phyloP scores from a whole-genome alignment of 139 green algal species.

The Eudorina sp. region DNA sequence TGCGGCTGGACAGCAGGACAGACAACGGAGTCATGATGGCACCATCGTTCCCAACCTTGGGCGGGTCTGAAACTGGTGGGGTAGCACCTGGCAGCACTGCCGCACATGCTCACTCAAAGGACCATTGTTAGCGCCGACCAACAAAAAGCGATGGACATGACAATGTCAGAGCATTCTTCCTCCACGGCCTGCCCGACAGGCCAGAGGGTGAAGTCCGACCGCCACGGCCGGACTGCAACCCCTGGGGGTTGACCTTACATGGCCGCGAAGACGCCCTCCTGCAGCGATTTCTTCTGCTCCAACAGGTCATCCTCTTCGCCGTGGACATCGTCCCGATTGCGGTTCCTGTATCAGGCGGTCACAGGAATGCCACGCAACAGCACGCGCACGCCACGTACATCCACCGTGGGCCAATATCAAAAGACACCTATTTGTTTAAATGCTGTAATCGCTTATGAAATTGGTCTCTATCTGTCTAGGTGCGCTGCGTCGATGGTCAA shows the following conservation, averaged over 20 bases:
- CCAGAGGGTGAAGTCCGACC: neutral
- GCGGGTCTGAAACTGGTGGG: neutral
- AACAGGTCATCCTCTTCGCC: slow-evolving; percentile 48
- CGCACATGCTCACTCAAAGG: neutral
- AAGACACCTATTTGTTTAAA: too few species aligned
- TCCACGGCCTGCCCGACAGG: neutral
- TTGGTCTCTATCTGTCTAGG: neutral
- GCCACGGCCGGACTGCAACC: neutral
- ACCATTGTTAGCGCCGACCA: too few species aligned
- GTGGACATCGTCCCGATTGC: neutral
- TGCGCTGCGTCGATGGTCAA: neutral
- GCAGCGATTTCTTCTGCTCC: slow-evolving; percentile 40
- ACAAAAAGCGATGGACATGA: neutral
- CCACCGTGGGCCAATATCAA: too few species aligned
- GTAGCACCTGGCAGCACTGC: neutral
- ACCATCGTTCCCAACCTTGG: too few species aligned
- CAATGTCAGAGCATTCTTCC: neutral
- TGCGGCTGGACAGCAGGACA: neutral
- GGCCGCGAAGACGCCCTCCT: slow-evolving; percentile 33
- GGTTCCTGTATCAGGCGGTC: too few species aligned
- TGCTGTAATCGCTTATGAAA: neutral
- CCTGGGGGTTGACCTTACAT: too few species aligned
- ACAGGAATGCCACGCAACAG: too few species aligned
- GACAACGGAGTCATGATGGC: neutral
- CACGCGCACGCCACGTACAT: too few species aligned